Conservation (phyloP, 225 moss, liverwort and hornwort species). For the Physcomitrellopsis africana region DNA sequence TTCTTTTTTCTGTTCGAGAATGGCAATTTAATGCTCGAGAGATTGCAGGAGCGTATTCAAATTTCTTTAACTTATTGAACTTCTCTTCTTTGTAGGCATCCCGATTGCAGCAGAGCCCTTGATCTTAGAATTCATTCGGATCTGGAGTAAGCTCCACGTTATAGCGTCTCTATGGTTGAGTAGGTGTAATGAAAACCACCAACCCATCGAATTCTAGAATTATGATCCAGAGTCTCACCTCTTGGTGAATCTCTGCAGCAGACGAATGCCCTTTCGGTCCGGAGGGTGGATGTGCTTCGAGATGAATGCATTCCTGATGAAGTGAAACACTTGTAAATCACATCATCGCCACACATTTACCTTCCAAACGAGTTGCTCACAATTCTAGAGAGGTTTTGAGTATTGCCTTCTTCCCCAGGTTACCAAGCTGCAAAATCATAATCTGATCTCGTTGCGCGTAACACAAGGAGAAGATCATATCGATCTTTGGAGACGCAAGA, state of each 20-base stretch:
- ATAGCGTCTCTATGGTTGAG: too few relatives aligned
- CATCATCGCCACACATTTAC: conserved; percentile 16
- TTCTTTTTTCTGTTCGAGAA: not conserved
- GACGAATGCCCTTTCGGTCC: conserved; percentile 4
- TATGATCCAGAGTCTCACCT: too few relatives aligned
- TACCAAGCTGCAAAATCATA: too few relatives aligned
- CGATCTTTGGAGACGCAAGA: too few relatives aligned
- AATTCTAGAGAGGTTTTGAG: not conserved
- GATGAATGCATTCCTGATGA: conserved; percentile 10
- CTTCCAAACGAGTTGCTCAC: not conserved
- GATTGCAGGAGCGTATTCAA: not conserved
- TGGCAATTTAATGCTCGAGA: not conserved
- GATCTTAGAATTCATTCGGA: too few relatives aligned
- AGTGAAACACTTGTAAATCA: not conserved
- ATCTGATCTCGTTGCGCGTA: too few relatives aligned
- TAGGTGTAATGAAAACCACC: too few relatives aligned
- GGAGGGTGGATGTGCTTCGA: conserved; percentile 18
- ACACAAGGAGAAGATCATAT: too few relatives aligned
- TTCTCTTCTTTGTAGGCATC: not conserved
- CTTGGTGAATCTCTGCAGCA: not conserved
- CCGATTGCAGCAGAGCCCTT: too few relatives aligned
- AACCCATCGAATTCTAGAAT: too few relatives aligned
- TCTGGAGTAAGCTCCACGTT: too few relatives aligned
- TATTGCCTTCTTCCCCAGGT: too few relatives aligned
- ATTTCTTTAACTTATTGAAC: not conserved